Evolutionary conservation across 176 grass and related monocot genomes (phyloP).

Genomic region (Avena sativa): DNA sequence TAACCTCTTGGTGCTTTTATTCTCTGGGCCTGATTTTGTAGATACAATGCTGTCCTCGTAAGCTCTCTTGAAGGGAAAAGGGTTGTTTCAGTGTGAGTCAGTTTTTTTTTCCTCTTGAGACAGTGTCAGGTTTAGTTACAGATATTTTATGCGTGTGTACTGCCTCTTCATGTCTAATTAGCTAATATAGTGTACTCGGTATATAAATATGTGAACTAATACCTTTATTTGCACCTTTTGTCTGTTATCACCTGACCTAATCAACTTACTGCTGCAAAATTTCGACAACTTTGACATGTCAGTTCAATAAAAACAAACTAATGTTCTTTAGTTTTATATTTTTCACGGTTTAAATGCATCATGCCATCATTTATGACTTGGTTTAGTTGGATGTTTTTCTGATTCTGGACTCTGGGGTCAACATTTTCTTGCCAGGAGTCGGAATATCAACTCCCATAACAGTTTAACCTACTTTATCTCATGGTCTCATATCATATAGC

Average conservation of each 20-base stretch:
- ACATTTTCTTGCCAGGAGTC: slow-evolving; percentile 34
- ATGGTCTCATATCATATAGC: not conserved
- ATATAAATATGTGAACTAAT: slow-evolving; percentile 7
- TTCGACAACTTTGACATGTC: not conserved
- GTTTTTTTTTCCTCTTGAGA: not conserved
- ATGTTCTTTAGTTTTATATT: not conserved
- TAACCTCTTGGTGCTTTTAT: slow-evolving; percentile 24
- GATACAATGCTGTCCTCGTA: slow-evolving; percentile 76
- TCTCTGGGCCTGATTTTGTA: slow-evolving; percentile 50
- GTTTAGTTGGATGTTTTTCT: slow-evolving; percentile 29
- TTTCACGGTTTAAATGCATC: not conserved
- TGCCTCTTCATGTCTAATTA: slow-evolving; percentile 28
- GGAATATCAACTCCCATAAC: not conserved
- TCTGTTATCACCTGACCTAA: slow-evolving; percentile 14
- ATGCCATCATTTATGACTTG: slow-evolving; percentile 18
- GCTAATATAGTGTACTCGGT: not conserved
- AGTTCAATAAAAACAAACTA: slow-evolving; percentile 17
- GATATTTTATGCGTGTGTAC: slow-evolving; percentile 25
- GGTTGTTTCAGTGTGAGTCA: slow-evolving; percentile 70
- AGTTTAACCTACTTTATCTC: slow-evolving; percentile 15
- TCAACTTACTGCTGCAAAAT: not conserved
- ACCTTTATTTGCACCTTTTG: slow-evolving; percentile 14
- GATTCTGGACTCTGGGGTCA: slow-evolving; percentile 17
- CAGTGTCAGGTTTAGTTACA: slow-evolving; percentile 30
- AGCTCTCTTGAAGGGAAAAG: slow-evolving; percentile 81